A percentile compares a stretch with the other conserved stretches of the same genome.
These are phyloP conservation scores for Trichoderma arundinaceum DNA, from an alignment of 2,329 filamentous ascomycete genomes.

Conservation along the genomic window DNA sequence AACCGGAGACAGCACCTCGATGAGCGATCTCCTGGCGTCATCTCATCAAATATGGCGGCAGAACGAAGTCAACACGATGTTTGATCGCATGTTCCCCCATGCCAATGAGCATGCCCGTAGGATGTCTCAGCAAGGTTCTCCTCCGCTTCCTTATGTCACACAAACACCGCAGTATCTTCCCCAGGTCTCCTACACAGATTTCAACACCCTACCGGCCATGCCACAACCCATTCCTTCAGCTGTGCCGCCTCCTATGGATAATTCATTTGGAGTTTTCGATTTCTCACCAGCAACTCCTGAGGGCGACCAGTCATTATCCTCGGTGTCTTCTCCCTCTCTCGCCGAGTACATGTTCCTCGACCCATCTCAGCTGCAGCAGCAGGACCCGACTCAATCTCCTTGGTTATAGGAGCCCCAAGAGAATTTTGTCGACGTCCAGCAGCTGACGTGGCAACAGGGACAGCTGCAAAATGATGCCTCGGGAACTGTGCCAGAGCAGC, in stretches of 20 bases:
- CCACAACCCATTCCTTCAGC: no score
- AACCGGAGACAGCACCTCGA: no score
- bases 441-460: no score
- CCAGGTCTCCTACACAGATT: not conserved
- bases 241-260: no score
- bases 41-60: not conserved
- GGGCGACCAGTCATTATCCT: not conserved
- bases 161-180: not conserved
- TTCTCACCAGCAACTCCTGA: not conserved
- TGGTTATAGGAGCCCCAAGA: not conserved
- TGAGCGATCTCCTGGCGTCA: not conserved
- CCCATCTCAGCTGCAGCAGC: not conserved
- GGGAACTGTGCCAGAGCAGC: no score
- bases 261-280: not conserved
- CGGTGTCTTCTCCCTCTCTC: not conserved
- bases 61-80: not conserved
- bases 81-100: not conserved
- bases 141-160: not conserved
- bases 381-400: not conserved
- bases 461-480: no score
- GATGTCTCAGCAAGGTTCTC: not conserved
- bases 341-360: not conserved
- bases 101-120: conserved; percentile 3
- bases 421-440: no score
- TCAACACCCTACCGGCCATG: no score